phyloP scores from a whole-genome alignment of 768 basidiomycete genomes.

The Lactarius deliciosus region DNA sequence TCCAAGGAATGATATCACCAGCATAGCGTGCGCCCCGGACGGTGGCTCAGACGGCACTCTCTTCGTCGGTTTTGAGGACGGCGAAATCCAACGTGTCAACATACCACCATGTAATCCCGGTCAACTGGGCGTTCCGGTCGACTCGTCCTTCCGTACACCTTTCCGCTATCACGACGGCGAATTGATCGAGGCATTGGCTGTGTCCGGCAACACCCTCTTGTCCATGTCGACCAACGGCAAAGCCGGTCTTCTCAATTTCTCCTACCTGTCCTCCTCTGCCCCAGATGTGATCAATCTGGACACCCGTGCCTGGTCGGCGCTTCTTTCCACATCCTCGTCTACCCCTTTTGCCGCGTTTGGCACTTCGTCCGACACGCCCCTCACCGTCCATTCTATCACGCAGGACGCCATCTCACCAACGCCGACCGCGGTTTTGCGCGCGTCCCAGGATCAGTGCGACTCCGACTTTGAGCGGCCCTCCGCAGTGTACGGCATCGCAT shows the following conservation, averaged over 20 bases:
- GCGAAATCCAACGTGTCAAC: slow-evolving; percentile 50
- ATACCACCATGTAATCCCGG: slow-evolving; percentile 35
- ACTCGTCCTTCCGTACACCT: slow-evolving; percentile 28
- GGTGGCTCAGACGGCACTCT: slow-evolving; percentile 45
- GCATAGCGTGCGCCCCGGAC: slow-evolving; percentile 50
- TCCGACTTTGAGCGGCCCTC: slow-evolving; percentile 35
- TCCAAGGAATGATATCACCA: slow-evolving; percentile 52
- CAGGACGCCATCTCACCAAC: slow-evolving; percentile 45
- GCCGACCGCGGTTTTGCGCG: slow-evolving; percentile 52
- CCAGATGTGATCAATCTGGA: slow-evolving; percentile 45
- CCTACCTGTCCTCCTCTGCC: slow-evolving; percentile 22
- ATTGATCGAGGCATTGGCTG: slow-evolving; percentile 56
- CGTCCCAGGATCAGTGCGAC: slow-evolving; percentile 34
- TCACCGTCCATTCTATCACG: slow-evolving; percentile 55
- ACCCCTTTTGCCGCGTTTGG: slow-evolving; percentile 69
- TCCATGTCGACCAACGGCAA: slow-evolving; percentile 59
- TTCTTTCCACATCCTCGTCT: slow-evolving; percentile 52
- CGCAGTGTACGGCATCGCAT: slow-evolving; percentile 73
- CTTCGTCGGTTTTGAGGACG: slow-evolving; percentile 60
- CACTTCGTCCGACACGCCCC: slow-evolving; percentile 56
- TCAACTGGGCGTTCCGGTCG: slow-evolving; percentile 26
- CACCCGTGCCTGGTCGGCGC: slow-evolving; percentile 60
- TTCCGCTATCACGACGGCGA: slow-evolving; percentile 43
- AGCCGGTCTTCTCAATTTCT: slow-evolving; percentile 41
- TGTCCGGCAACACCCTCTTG: slow-evolving; percentile 46